These are phyloP conservation scores for Diaporthe ampelina DNA, from an alignment of 2,329 filamentous ascomycete genomes.

Conservation along the genomic window DNA sequence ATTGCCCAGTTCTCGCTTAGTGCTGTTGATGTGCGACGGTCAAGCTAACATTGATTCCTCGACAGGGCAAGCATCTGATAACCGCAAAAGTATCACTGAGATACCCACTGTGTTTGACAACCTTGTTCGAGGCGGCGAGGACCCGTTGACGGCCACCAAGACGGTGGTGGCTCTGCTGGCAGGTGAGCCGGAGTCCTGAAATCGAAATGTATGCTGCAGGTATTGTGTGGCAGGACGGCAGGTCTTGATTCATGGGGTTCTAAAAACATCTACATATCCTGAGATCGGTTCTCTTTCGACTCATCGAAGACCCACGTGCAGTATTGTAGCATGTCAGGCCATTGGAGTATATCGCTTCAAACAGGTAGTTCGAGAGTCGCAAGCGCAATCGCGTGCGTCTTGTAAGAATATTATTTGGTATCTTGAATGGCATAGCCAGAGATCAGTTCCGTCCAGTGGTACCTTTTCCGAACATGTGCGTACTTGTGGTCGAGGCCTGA, in stretches of 20 bases:
- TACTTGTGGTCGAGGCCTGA: neutral
- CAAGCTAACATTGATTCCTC: neutral
- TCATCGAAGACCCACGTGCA: neutral
- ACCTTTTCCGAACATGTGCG: neutral
- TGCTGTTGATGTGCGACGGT: neutral
- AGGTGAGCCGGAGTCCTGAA: slow-evolving; percentile 52
- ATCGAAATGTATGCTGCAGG: neutral
- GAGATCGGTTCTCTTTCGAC: neutral
- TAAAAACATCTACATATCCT: neutral
- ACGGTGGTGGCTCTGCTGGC: slow-evolving; percentile 72
- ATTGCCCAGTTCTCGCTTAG: slow-evolving; percentile 26
- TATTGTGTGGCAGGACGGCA: neutral
- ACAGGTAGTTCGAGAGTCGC: neutral
- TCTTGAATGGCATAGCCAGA: slow-evolving; percentile 16
- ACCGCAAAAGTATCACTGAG: slow-evolving; percentile 66
- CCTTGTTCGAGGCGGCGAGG: slow-evolving; percentile 68
- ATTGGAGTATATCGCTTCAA: neutral
- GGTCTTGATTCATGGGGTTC: neutral
- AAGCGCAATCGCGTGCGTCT: neutral
- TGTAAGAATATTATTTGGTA: slow-evolving; percentile 26
- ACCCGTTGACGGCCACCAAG: slow-evolving; percentile 68
- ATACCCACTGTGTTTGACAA: slow-evolving; percentile 73
- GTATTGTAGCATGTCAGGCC: neutral
- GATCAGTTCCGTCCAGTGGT: neutral
- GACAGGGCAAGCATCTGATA: slow-evolving; percentile 73